phyloP scores from a whole-genome alignment of 148 eudicot species.

The Fagopyrum esculentum region DNA sequence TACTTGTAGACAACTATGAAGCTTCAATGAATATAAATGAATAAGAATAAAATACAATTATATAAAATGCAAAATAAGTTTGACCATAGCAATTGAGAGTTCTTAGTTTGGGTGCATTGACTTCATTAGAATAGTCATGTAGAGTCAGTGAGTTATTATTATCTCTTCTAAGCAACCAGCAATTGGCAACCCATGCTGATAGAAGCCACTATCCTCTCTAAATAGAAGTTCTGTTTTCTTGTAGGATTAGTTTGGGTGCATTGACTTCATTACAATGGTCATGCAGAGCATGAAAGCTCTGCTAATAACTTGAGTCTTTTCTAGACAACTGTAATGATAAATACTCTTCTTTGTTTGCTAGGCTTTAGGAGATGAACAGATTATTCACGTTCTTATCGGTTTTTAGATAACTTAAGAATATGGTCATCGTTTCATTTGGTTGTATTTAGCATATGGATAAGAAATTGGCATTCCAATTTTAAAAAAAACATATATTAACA shows the following conservation, averaged over 20 bases:
- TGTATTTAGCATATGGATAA: constrained; percentile 2
- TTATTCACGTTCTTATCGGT: not conserved
- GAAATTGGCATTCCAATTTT: not conserved
- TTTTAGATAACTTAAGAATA: not conserved
- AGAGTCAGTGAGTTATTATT: not conserved
- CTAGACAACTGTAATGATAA: not conserved
- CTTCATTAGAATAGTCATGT: no score
- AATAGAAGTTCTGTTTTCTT: not conserved
- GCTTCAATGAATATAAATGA: not conserved
- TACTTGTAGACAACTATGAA: not conserved
- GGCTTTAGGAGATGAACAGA: not conserved
- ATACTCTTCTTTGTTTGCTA: not conserved
- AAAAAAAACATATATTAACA: not conserved
- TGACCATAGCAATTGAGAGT: not conserved
- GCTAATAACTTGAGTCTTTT: not conserved
- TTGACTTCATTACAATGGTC: not conserved
- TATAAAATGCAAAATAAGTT: not conserved
- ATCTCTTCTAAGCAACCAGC: not conserved
- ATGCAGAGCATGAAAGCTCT: not conserved
- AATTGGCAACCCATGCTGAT: not conserved
- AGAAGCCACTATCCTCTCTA: not conserved
- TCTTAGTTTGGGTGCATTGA: not conserved
- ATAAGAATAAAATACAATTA: not conserved
- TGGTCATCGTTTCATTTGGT: not conserved
- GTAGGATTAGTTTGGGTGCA: not conserved